Evolutionary conservation across 2,329 filamentous ascomycete species (phyloP), one percentile per base, ranked within the genome.

Genomic region (Colletotrichum sp.): DNA sequence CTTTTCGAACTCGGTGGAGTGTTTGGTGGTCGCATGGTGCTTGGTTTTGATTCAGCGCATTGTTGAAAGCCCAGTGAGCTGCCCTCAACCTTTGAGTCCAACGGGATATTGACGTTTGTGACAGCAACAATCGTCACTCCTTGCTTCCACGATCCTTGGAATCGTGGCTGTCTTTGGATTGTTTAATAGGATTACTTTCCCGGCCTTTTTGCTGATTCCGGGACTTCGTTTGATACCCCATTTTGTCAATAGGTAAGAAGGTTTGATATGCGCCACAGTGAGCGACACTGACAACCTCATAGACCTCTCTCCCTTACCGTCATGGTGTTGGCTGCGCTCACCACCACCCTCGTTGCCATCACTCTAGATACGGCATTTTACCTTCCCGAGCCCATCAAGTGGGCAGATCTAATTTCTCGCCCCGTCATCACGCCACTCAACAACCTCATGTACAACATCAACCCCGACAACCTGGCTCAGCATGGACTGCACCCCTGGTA

Each of bases 121-220:
- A 74, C 83, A 95, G 92, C 92, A 96, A 85, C 92, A 91, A 80
- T 94, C 95, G 72, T 95, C 95, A 64, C 88, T 95, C 72, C 87
- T 95, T 79, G 93, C 96, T 25, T 96, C 94, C 74, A 90, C 92
- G 55, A 89, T 97, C 56, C 91, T 99, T 55, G 95, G 95, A 34
- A 92, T 96, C 76, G 91, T 98, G 70, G 89, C 91, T 68, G 93
- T 98, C 16, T 94, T 97, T 81, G 97, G 97, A 66, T 87, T 96
- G 74, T 99, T 99, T 86, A 99, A 98, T 85, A 93, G 97, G 78
- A 98, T 98, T 81, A 99, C 97, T 12, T 98, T 98, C 84, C 96
- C 96, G 61, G 96, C 96, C 16, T 99, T 98, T 83, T 86, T 99
- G 77, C 84, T 98, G 74, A 92, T 98, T 82, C 96, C 97, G 69